These are phyloP conservation scores for Polyporus arcularius DNA, from an alignment of 768 basidiomycete genomes.

Conservation along the genomic window DNA sequence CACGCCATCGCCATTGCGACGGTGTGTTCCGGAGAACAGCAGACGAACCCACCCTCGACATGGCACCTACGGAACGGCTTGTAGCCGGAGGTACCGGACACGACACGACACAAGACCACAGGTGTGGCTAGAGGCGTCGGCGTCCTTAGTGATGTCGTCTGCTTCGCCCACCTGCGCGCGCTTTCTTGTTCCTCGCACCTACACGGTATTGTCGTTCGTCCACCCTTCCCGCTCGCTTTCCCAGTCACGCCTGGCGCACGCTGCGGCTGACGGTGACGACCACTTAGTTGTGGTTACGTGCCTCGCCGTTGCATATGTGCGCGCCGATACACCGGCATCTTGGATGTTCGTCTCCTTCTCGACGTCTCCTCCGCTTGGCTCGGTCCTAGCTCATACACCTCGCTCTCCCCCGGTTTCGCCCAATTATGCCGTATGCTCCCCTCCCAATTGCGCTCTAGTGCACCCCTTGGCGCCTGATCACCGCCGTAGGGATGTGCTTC, in stretches of 20 bases:
- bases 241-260: conserved; percentile 44
- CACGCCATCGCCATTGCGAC: conserved; percentile 20
- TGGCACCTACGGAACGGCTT: conserved; percentile 53
- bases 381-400: conserved; percentile 14
- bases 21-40: conserved; percentile 17
- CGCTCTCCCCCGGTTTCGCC: conserved; percentile 8
- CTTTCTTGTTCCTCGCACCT: conserved; percentile 52
- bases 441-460: neutral
- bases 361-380: conserved; percentile 23
- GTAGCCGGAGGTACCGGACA: conserved; percentile 57
- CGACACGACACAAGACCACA: conserved; percentile 48
- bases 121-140: conserved; percentile 56
- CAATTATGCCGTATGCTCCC: neutral
- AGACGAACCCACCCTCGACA: conserved; percentile 39
- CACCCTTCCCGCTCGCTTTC: conserved; percentile 18
- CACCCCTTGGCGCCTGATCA: conserved; percentile 46
- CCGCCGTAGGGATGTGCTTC: conserved; percentile 28
- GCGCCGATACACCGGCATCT: conserved; percentile 75
- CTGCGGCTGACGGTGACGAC: conserved; percentile 64
- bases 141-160: conserved; percentile 54
- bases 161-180: conserved; percentile 46
- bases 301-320: conserved; percentile 48
- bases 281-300: conserved; percentile 82
- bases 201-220: conserved; percentile 18
- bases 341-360: conserved; percentile 36